phyloP scores from a whole-genome alignment of 768 basidiomycete species.

The Termitomyces sp. region DNA sequence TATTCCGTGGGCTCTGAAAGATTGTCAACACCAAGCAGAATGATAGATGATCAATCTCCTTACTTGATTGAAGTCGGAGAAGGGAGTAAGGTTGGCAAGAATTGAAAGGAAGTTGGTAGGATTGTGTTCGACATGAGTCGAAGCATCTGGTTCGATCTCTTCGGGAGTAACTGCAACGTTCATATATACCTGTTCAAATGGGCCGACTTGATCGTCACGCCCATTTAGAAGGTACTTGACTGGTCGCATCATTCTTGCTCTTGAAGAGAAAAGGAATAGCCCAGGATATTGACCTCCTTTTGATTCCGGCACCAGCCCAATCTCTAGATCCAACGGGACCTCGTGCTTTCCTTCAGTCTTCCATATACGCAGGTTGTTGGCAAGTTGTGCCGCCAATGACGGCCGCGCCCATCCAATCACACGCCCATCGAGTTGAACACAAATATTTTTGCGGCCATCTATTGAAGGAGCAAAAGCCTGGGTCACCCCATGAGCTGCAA shows the following conservation, averaged over 20 bases:
- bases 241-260: constrained; percentile 95
- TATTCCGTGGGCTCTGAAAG: constrained; percentile 78
- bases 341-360: constrained; percentile 85
- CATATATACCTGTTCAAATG: constrained; percentile 99
- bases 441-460: constrained; percentile 78
- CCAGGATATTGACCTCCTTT: constrained; percentile 97
- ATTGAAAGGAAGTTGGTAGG: constrained; percentile 97
- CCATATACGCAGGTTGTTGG: constrained; percentile 85
- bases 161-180: constrained; percentile 90
- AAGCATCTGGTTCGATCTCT: constrained; percentile 73
- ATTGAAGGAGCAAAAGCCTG: constrained; percentile 78
- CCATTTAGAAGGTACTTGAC: constrained; percentile 90
- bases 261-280: constrained; percentile 84
- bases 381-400: constrained; percentile 69
- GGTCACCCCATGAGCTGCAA: constrained; percentile 91
- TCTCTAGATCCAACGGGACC: constrained; percentile 91
- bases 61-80: constrained; percentile 99
- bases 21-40: constrained; percentile 5
- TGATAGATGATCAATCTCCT: constrained; percentile 21
- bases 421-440: constrained; percentile 92
- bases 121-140: constrained; percentile 90
- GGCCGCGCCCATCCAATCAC: constrained; percentile 92
- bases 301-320: constrained; percentile 85
- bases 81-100: constrained; percentile 95
- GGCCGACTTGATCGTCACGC: constrained; percentile 83